Evolutionary conservation across 495 filamentous ascomycete species (phyloP), one percentile per base, ranked within the genome.

Genomic region (Podospora sp.): DNA sequence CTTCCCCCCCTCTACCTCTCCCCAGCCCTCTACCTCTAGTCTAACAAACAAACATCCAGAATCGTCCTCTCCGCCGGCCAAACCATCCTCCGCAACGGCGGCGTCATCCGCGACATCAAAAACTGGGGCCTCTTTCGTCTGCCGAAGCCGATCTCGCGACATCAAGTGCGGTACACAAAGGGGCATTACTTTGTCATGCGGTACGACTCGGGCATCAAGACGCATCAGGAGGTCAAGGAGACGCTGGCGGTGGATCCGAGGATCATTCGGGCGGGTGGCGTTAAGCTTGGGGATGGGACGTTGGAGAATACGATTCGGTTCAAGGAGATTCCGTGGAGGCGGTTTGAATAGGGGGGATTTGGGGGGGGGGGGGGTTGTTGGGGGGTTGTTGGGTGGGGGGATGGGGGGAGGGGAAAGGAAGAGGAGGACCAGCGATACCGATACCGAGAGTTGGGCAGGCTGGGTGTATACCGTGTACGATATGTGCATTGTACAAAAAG

Each of bases 111-210:
- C 68, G 92, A 92, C 74, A 85, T 92, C 72, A 90, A 88, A 63
- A 98, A 99, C 84, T 99, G 95, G 95, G 96, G 96, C 72, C 82
- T 88, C 67, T 96, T 94, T 81, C 79, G 88, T 12, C 88, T 99
- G 18, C 95, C 95, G 33, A 88, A 86, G 68, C 82, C 88, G 68
- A 85, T 87, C 62, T 88, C 84, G 68, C 88, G 88, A 75, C 90
- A 94, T 79, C 92, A 97, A 80, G 86, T 88, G 65, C 84, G 85
- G 63, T 90, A 98, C 83, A 86, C 86, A 62, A 83, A 85, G 40
- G 95, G 96, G 35, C 93, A 97, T 79, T 96, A 98, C 83, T 99
- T 99, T 82, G 88, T 96, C 74, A 92, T 99, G 92, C 92, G 95
- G 67, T 99, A 96, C 81, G 95, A 99, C 77, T 73, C 89, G 35